These are phyloP conservation scores for Ustilago curta DNA, from an alignment of 1,284 basidiomycete species.

Conservation along the genomic window DNA sequence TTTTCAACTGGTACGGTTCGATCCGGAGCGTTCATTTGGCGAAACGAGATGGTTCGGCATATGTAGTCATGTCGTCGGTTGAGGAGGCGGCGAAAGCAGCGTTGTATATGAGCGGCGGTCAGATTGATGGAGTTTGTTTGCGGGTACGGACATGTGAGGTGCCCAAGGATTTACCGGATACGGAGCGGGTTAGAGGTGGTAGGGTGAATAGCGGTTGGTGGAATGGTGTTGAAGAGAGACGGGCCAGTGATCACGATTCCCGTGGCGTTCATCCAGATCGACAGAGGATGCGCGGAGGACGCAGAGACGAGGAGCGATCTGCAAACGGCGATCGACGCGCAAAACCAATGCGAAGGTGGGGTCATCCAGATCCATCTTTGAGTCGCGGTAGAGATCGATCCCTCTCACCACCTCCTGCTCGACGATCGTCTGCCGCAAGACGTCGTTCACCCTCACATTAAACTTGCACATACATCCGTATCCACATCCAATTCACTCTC, in stretches of 20 bases:
- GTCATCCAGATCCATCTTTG: conserved; percentile 1
- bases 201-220: not conserved
- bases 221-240: not conserved
- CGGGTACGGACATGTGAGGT: conserved; percentile 16
- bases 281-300: conserved; percentile 2
- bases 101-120: conserved; percentile 54
- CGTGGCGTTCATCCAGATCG: conserved; percentile 19
- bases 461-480: not conserved
- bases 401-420: conserved; percentile 5
- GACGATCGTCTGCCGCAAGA: conserved; percentile 10
- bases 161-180: conserved; percentile 1
- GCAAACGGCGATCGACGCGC: not conserved
- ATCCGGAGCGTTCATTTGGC: conserved; percentile 19
- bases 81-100: conserved; percentile 46
- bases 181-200: not conserved
- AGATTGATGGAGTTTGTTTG: conserved; percentile 54
- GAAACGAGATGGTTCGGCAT: conserved; percentile 7
- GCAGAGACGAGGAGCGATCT: not conserved
- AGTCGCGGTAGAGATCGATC: conserved; percentile 11
- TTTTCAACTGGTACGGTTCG: conserved; percentile 53
- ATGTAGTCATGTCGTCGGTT: conserved; percentile 27
- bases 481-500: conserved; percentile 8
- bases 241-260: not conserved
- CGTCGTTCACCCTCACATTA: conserved; percentile 31
- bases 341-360: conserved; percentile 20